Base-by-base conservation (phyloP, 139 green algal genomes). In the Micractinium conductrix region DNA sequence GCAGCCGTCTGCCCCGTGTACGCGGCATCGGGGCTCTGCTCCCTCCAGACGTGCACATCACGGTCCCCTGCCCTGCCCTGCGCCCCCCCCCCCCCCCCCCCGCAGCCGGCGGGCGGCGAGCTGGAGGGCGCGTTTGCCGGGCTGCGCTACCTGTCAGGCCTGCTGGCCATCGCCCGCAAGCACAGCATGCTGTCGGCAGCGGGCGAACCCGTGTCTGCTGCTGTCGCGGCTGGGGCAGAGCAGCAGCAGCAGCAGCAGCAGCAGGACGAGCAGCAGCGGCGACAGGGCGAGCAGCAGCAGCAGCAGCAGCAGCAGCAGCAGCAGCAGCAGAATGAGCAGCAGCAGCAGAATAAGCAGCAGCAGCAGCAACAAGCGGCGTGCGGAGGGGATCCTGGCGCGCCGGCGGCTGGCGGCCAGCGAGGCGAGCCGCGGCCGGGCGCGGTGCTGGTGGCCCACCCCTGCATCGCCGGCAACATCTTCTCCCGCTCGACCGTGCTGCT, bases 381-480 rank as follows among this genome's bases (percentile, higher is more conserved):
- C 42, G n/a, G 42, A 58, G 70, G 10, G 5, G 48, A 16, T 10
- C 12, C 10, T 10, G 48, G 12, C 12, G 53, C 53, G 53, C 19
- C 8, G 53, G 26, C 19, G 53, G 2, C 19, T 22, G 53, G 53
- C 53, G 26, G 24, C 70, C 44, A 45, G 63, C 48, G 22, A 48
- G 43, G 37, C 40, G 38, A 28, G 28, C 70, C 53, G 1, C 38
- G 26, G 28, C 65, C 38, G 3, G 80, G 80, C 37, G 37, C 22
- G 12, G 28, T 86, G 69, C 65, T 86, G 43, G 37, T 86, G 50
- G 81, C 81, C 21, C 81, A 86, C 81, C 81, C 81, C 37, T 73
- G 55, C 37, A 62, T 79, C 42, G n/a, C 68, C 0, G 69, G 62
- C 58, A 63, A 30, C n/a, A 82, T 82, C 26, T 86, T 86, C 48